Evolutionary conservation across 1,139 yeast genomes (phyloP).

Genomic region (Zygosaccharomyces sapae): DNA sequence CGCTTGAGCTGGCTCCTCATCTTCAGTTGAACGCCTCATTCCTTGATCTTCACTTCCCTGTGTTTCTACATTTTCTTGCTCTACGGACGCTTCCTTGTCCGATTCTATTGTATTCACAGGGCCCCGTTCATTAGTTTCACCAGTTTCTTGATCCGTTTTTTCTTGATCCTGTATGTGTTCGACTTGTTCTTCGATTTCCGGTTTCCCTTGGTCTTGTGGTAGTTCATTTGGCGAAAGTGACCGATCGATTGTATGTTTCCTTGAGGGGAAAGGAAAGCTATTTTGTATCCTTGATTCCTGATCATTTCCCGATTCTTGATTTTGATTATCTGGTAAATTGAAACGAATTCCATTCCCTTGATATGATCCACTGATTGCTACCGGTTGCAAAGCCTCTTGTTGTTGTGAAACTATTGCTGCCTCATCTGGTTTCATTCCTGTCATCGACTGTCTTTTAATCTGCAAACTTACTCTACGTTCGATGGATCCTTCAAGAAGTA

Average conservation of each 20-base stretch:
- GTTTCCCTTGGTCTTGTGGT: background rate
- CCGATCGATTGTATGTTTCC: background rate
- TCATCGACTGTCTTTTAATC: background rate
- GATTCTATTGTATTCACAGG: background rate
- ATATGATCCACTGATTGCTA: background rate
- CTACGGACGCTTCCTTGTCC: background rate
- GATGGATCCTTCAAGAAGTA: conserved; percentile 1
- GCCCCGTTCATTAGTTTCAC: background rate
- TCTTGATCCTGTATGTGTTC: background rate
- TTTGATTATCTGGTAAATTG: background rate
- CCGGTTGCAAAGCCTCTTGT: too few species aligned
- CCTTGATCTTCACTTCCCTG: background rate
- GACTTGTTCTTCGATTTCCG: background rate
- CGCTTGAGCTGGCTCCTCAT: too few species aligned
- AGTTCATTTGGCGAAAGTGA: background rate
- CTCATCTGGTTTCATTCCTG: background rate
- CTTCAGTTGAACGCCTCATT: background rate
- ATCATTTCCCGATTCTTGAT: background rate
- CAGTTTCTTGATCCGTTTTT: background rate
- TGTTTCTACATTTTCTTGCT: background rate
- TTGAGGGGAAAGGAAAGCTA: background rate
- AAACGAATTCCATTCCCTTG: background rate
- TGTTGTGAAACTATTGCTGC: background rate
- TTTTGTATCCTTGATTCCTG: background rate
- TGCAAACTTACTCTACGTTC: conserved; percentile 1